Evolutionary conservation across 768 basidiomycete species (phyloP).

Genomic region (Infundibulicybe gibba): DNA sequence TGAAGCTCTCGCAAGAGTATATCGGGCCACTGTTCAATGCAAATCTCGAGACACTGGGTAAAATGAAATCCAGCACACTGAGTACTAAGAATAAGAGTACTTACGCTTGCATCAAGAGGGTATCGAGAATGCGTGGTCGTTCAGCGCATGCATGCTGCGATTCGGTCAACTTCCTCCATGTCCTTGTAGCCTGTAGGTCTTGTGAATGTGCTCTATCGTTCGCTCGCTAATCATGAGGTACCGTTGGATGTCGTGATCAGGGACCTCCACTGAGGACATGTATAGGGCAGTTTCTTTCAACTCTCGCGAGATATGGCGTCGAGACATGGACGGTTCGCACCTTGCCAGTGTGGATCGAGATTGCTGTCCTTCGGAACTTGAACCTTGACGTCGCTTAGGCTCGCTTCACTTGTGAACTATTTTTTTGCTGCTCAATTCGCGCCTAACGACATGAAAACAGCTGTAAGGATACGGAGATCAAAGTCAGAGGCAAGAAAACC

Average conservation of each 20-base stretch:
- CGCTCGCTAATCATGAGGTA: slow-evolving; percentile 1
- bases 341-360: too few relatives aligned
- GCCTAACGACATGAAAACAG: too few relatives aligned
- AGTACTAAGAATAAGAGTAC: neutral
- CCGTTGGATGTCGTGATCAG: slow-evolving; percentile 1
- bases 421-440: too few relatives aligned
- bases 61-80: neutral
- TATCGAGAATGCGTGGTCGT: slow-evolving; percentile 1
- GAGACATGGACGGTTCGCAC: too few relatives aligned
- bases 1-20: slow-evolving; percentile 13
- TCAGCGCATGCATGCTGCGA: neutral
- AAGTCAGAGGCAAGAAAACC: too few relatives aligned
- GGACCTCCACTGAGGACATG: slow-evolving; percentile 4
- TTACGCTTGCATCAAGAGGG: neutral
- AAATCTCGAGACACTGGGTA: slow-evolving; percentile 9
- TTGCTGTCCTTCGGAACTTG: too few relatives aligned
- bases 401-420: too few relatives aligned
- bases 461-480: too few relatives aligned
- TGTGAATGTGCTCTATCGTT: slow-evolving; percentile 4
- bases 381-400: too few relatives aligned
- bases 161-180: neutral
- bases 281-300: too few relatives aligned
- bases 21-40: slow-evolving; percentile 10
- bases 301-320: too few relatives aligned
- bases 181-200: neutral